A percentile compares a stretch with the other conserved stretches of the same genome.
Conservation (phyloP, 2,329 filamentous ascomycete genomes). For the Fusarium robinianum region DNA sequence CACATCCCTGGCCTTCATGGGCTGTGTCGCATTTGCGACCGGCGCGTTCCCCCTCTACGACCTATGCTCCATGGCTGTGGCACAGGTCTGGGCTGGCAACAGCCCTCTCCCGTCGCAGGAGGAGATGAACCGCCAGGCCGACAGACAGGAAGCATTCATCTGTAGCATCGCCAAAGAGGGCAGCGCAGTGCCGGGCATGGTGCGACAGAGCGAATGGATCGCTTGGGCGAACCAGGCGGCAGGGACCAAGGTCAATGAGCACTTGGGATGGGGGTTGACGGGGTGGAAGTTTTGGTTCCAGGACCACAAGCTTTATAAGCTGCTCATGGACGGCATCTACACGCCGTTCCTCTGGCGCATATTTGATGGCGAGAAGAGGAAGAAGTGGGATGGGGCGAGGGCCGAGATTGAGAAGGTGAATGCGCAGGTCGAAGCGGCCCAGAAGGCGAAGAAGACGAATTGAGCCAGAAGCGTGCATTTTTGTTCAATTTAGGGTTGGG, state of each 20-base stretch:
- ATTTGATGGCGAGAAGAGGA: constrained; percentile 48
- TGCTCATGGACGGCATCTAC: constrained; percentile 46
- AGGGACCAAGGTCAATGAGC: constrained; percentile 46
- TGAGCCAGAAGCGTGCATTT: constrained; percentile 3
- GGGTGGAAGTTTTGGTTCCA: constrained; percentile 49
- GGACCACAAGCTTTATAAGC: constrained; percentile 44
- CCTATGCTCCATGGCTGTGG: constrained; percentile 48
- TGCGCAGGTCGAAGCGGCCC: constrained; percentile 18
- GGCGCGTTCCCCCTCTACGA: constrained; percentile 46
- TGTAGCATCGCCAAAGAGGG: constrained; percentile 36
- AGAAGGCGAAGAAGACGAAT: constrained; percentile 18
- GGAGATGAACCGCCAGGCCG: constrained; percentile 45
- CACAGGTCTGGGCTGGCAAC: constrained; percentile 49
- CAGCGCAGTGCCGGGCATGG: constrained; percentile 33
- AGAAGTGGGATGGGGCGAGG: constrained; percentile 46
- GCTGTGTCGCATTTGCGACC: constrained; percentile 43
- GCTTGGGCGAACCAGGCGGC: constrained; percentile 48
- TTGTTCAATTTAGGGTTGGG: not conserved
- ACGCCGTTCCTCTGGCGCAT: constrained; percentile 48
- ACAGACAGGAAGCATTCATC: constrained; percentile 42
- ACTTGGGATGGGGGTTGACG: constrained; percentile 47
- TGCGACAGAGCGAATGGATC: constrained; percentile 43
- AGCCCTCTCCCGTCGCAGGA: constrained; percentile 42
- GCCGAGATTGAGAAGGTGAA: constrained; percentile 43
- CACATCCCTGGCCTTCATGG: constrained; percentile 50